Evolutionary conservation across 1,284 basidiomycete genomes (phyloP).

Genomic region (Fomitiporia mediterranea): DNA sequence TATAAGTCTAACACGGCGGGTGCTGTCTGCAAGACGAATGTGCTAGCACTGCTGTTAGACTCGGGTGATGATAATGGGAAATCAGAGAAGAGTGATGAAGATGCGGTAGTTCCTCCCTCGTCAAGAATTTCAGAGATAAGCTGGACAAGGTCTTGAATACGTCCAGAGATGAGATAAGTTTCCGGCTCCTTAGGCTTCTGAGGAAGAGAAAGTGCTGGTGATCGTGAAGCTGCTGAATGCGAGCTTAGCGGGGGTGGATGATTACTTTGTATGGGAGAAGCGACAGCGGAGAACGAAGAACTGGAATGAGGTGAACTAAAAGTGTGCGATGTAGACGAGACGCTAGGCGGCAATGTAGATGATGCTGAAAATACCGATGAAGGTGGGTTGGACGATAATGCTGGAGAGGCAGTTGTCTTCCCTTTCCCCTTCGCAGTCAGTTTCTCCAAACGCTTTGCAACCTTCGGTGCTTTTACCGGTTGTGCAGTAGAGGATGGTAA

Average conservation of each 20-base stretch:
- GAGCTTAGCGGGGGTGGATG: too few relatives aligned
- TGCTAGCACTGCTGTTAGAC: constrained; percentile 34
- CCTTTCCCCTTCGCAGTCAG: constrained; percentile 50
- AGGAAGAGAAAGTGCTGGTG: constrained; percentile 3
- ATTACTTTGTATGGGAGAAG: neutral
- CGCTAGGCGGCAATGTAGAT: constrained; percentile 19
- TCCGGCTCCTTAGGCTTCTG: constrained; percentile 17
- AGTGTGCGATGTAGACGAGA: constrained; percentile 3
- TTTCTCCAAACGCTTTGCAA: constrained; percentile 54
- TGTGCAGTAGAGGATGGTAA: constrained; percentile 26
- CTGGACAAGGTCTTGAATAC: constrained; percentile 13
- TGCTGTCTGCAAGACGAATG: constrained; percentile 54
- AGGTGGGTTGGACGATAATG: constrained; percentile 19
- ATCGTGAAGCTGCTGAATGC: too few relatives aligned
- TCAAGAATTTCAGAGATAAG: constrained; percentile 8
- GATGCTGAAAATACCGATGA: constrained; percentile 21
- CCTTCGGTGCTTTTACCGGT: constrained; percentile 37
- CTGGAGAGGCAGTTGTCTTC: constrained; percentile 25
- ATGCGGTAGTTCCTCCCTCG: constrained; percentile 37
- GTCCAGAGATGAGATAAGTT: constrained; percentile 12
- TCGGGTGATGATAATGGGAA: constrained; percentile 23
- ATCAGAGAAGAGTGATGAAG: constrained; percentile 47
- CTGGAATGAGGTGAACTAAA: neutral
- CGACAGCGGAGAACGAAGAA: neutral
- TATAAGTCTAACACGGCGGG: constrained; percentile 76